These are phyloP conservation scores for Peronospora farinosa DNA, from an alignment of 352 stramenopile species.

Conservation along the genomic window DNA sequence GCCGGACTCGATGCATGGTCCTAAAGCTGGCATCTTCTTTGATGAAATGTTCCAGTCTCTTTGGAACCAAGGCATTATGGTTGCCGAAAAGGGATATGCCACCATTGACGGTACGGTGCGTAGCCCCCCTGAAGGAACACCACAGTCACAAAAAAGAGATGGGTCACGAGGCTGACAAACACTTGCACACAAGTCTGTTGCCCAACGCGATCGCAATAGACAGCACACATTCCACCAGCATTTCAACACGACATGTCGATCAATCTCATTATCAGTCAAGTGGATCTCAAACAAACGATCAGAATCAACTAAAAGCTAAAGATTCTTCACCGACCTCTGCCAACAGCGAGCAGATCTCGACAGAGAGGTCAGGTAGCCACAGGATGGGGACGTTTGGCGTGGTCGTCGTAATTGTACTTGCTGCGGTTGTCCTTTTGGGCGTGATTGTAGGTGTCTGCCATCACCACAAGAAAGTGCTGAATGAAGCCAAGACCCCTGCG, in stretches of 20 bases:
- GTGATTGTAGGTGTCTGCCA: constrained; percentile 34
- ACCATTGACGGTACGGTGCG: too few species aligned
- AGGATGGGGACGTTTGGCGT: constrained; percentile 19
- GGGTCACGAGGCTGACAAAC: constrained; percentile 5
- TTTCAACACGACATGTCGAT: constrained; percentile 7
- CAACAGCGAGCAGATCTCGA: constrained; percentile 24
- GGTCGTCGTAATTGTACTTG: constrained; percentile 35
- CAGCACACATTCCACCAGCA: constrained; percentile 5
- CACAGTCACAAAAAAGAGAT: constrained; percentile 3
- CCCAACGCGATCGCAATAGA: constrained; percentile 1
- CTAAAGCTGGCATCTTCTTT: constrained; percentile 45
- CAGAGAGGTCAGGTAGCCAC: constrained; percentile 20
- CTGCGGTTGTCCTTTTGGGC: constrained; percentile 37
- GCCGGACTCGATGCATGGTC: constrained; percentile 43
- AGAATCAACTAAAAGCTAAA: neutral
- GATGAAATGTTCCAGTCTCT: constrained; percentile 44
- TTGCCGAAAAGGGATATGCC: constrained; percentile 34
- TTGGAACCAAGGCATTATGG: constrained; percentile 69
- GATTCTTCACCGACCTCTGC: constrained; percentile 7
- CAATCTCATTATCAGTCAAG: constrained; percentile 12
- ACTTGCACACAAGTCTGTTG: constrained; percentile 10
- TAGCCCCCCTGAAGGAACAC: too few species aligned
- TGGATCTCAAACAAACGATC: constrained; percentile 7
- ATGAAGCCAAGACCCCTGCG: constrained; percentile 36
- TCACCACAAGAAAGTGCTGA: constrained; percentile 43